Evolutionary conservation across 192 early-diverging fungal species (phyloP).

Genomic region (Coemansia sp.): DNA sequence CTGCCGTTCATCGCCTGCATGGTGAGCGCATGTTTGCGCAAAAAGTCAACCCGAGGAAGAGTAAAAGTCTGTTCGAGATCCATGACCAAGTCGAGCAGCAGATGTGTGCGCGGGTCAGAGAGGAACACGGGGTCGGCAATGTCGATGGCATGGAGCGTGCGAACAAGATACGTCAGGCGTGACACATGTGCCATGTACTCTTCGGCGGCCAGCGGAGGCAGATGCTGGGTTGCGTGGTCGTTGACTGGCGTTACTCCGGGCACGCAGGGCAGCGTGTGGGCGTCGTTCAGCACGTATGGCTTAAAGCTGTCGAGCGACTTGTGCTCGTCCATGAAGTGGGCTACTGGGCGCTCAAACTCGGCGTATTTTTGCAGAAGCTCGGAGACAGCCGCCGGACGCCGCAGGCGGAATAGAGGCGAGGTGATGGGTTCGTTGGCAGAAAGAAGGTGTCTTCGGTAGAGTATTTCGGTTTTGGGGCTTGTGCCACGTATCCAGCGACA

Average conservation of each 20-base stretch:
- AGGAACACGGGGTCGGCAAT: constrained; percentile 36
- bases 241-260: constrained; percentile 17
- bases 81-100: constrained; percentile 41
- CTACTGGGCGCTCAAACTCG: constrained; percentile 14
- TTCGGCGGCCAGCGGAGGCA: constrained; percentile 38
- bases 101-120: constrained; percentile 25
- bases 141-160: constrained; percentile 38
- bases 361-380: constrained; percentile 31
- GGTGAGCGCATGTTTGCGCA: constrained; percentile 32
- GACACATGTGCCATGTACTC: constrained; percentile 40
- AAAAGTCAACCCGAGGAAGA: constrained; percentile 37
- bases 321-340: constrained; percentile 32
- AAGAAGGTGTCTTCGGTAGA: constrained; percentile 22
- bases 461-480: constrained; percentile 17
- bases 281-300: constrained; percentile 23
- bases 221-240: constrained; percentile 26
- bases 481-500: constrained; percentile 31
- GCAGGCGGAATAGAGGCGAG: constrained; percentile 24
- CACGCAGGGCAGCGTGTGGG: constrained; percentile 16
- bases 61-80: constrained; percentile 33
- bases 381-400: constrained; percentile 14
- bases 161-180: constrained; percentile 28
- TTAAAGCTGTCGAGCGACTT: constrained; percentile 21
- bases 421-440: constrained; percentile 16
- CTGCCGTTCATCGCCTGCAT: constrained; percentile 24